phyloP scores from a whole-genome alignment of 257 asterid genomes.

The Capsicum pubescens region DNA sequence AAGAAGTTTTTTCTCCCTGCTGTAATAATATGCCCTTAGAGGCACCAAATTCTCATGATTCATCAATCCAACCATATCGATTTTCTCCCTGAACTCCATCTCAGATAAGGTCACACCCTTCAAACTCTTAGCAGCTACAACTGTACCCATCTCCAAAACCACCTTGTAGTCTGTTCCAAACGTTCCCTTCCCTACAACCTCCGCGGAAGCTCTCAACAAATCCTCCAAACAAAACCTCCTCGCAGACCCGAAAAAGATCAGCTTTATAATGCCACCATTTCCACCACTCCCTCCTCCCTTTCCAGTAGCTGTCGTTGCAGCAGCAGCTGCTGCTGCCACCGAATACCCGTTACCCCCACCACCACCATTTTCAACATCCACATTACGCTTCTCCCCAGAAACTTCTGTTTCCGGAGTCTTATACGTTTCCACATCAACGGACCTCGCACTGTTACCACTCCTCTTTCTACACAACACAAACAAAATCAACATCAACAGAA shows the following conservation, averaged over 20 bases:
- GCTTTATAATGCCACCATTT: conserved; percentile 36
- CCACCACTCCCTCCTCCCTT: conserved; percentile 40
- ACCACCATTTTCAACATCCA: conserved; percentile 50
- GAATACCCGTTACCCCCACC: conserved; percentile 49
- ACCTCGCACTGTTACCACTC: conserved; percentile 55
- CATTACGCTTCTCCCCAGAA: conserved; percentile 45
- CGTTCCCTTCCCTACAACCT: conserved; percentile 55
- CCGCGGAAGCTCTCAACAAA: conserved; percentile 52
- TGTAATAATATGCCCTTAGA: conserved; percentile 51
- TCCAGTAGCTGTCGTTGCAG: conserved; percentile 46
- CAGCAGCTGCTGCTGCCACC: conserved; percentile 44
- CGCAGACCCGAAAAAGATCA: conserved; percentile 39
- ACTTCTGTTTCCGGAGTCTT: conserved; percentile 58
- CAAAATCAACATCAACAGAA: conserved; percentile 53
- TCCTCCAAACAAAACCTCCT: conserved; percentile 50
- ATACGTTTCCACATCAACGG: conserved; percentile 55
- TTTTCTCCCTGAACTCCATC: conserved; percentile 48
- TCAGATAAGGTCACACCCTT: conserved; percentile 47
- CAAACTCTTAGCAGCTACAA: conserved; percentile 51
- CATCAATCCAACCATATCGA: conserved; percentile 45
- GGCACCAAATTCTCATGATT: conserved; percentile 51
- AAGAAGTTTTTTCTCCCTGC: conserved; percentile 56
- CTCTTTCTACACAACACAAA: conserved; percentile 67
- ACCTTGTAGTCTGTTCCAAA: conserved; percentile 53
- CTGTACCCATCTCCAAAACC: conserved; percentile 45